phyloP scores from a whole-genome alignment of 768 basidiomycete genomes.

The Auriscalpium vulgare region DNA sequence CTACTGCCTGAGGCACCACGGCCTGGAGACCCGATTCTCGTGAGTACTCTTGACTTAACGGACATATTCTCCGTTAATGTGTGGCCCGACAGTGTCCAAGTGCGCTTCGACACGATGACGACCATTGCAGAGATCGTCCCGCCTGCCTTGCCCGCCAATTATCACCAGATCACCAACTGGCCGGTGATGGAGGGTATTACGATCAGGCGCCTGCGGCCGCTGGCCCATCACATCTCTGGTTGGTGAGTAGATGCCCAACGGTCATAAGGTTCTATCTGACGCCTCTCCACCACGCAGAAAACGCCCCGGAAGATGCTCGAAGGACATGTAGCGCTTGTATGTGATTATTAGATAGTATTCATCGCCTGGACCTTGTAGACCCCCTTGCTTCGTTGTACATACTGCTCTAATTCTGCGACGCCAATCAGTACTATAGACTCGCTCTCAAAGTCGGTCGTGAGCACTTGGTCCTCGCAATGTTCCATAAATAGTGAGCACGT shows the following conservation, averaged over 20 bases:
- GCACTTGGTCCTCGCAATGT: too few relatives aligned
- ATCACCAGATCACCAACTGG: conserved; percentile 4
- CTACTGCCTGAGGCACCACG: conserved; percentile 35
- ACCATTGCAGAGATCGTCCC: conserved; percentile 11
- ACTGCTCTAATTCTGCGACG: background rate
- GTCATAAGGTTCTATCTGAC: background rate
- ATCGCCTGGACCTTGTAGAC: background rate
- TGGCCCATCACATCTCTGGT: conserved; percentile 7
- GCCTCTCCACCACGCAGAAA: too few relatives aligned
- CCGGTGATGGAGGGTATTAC: conserved; percentile 3
- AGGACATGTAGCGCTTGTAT: too few relatives aligned
- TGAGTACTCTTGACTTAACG: conserved; percentile 22
- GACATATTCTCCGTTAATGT: background rate
- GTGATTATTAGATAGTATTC: too few relatives aligned
- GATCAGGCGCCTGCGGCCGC: conserved; percentile 7
- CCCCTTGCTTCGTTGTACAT: background rate
- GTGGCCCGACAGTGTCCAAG: conserved; percentile 3
- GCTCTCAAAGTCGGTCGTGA: too few relatives aligned
- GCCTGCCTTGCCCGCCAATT: conserved; percentile 4
- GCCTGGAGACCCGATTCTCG: conserved; percentile 35
- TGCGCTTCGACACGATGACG: conserved; percentile 1
- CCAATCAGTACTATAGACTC: background rate
- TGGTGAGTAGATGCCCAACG: conserved; percentile 2
- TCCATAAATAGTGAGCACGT: background rate
- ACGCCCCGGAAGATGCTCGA: too few relatives aligned